Evolutionary conservation across 1,139 yeast species (phyloP).

Genomic region (Pichia sp.): DNA sequence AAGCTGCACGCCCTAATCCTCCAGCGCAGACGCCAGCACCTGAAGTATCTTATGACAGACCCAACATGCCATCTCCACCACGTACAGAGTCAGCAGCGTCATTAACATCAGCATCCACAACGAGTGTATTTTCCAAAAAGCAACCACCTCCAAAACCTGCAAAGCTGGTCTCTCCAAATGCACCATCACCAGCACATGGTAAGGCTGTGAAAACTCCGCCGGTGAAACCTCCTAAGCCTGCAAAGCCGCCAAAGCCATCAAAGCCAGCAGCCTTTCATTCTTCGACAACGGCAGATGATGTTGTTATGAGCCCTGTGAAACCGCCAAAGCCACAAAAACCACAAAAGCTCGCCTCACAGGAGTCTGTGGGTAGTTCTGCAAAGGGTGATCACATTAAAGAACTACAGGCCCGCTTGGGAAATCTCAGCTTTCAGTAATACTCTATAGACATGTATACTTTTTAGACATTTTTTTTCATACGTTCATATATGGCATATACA

Average conservation of each 20-base stretch:
- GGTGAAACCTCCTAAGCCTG: conserved; percentile 28
- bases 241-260: conserved; percentile 28
- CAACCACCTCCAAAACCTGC: conserved; percentile 1
- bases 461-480: too few species aligned
- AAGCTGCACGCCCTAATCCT: not conserved
- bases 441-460: too few species aligned
- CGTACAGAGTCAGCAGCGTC: too few species aligned
- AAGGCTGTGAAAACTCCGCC: conserved; percentile 17
- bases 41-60: not conserved
- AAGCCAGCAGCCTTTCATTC: conserved; percentile 15
- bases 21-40: not conserved
- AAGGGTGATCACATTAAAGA: conserved; percentile 24
- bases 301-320: conserved; percentile 1
- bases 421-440: conserved; percentile 15
- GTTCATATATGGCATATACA: too few species aligned
- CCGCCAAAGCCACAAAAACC: conserved; percentile 3
- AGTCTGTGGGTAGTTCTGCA: conserved; percentile 13
- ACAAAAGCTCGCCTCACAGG: not conserved
- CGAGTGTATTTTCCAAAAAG: not conserved
- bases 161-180: conserved; percentile 3
- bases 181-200: not conserved
- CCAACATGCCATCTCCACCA: conserved; percentile 3
- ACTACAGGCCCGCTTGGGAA: conserved; percentile 22
- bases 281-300: too few species aligned
- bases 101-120: too few species aligned